phyloP scores from a whole-genome alignment of 2,329 filamentous ascomycete species.

The Reticulascus tulasneorum region DNA sequence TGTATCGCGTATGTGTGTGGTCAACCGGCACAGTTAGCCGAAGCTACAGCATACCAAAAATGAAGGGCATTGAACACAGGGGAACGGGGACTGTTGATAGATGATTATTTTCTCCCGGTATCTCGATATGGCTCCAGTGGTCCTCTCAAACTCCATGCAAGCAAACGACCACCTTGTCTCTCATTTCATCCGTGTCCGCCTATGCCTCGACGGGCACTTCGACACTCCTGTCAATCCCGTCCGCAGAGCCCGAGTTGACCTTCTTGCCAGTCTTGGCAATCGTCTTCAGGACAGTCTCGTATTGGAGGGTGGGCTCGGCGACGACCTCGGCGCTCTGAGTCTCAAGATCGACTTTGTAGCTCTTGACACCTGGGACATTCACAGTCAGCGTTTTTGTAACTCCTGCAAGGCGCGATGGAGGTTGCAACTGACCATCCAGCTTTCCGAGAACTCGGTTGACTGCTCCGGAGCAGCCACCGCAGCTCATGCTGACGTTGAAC shows the following conservation, averaged over 20 bases:
- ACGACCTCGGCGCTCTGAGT: conserved; percentile 77
- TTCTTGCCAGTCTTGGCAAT: conserved; percentile 96
- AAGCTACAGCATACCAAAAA: too few relatives aligned
- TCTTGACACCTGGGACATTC: conserved; percentile 78
- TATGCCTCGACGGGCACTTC: conserved; percentile 34
- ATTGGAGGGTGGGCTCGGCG: conserved; percentile 64
- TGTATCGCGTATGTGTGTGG: too few relatives aligned
- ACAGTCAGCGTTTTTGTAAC: too few relatives aligned
- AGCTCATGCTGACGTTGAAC: conserved; percentile 92
- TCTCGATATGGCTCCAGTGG: too few relatives aligned
- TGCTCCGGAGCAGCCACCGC: conserved; percentile 92
- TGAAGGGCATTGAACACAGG: too few relatives aligned
- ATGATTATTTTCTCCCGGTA: too few relatives aligned
- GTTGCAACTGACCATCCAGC: conserved; percentile 65
- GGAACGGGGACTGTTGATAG: too few relatives aligned
- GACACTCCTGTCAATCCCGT: conserved; percentile 56
- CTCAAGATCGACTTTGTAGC: conserved; percentile 83
- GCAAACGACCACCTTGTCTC: too few relatives aligned
- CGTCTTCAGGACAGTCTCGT: conserved; percentile 77
- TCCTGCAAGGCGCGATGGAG: too few relatives aligned
- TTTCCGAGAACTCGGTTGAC: conserved; percentile 89
- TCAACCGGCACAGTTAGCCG: too few relatives aligned
- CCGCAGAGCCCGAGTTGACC: conserved; percentile 71
- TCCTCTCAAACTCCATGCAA: too few relatives aligned
- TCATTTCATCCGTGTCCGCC: background rate